Percentiles rank a stretch among this genome's conserved stretches.
Evolutionary conservation across 768 basidiomycete species (phyloP).

Genomic region (Chiua virens): DNA sequence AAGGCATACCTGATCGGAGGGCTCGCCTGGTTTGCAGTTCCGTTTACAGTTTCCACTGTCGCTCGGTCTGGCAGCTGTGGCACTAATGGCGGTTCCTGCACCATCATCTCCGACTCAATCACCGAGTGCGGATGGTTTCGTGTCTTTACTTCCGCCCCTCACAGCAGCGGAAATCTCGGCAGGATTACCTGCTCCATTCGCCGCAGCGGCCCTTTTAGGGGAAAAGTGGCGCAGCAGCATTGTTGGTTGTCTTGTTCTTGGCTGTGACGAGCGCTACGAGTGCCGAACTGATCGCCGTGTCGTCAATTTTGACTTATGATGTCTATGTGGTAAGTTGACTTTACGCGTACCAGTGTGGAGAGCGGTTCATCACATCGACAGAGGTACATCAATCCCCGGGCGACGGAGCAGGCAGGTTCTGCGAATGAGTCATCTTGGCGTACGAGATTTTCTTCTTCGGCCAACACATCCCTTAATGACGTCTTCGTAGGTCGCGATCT

Average conservation of each 20-base stretch:
- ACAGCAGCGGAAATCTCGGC: conserved; percentile 71
- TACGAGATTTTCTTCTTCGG: conserved; percentile 24
- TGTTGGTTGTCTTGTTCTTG: conserved; percentile 82
- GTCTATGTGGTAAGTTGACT: conserved; percentile 63
- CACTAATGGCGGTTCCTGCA: conserved; percentile 52
- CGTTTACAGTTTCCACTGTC: conserved; percentile 85
- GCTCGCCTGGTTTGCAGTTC: conserved; percentile 89
- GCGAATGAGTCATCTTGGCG: conserved; percentile 66
- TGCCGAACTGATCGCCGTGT: conserved; percentile 91
- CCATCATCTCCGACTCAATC: conserved; percentile 25
- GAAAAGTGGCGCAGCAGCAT: conserved; percentile 71
- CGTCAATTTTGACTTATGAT: conserved; percentile 80
- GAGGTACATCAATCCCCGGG: conserved; percentile 79
- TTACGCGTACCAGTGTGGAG: background rate
- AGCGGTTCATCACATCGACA: conserved; percentile 17
- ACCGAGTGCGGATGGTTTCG: conserved; percentile 53
- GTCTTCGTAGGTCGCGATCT: conserved; percentile 54
- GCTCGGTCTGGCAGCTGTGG: conserved; percentile 85
- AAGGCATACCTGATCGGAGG: conserved; percentile 92
- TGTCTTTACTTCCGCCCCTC: conserved; percentile 42
- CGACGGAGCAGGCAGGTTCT: conserved; percentile 75
- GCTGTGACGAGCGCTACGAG: conserved; percentile 84
- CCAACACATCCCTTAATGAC: background rate
- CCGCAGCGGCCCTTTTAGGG: conserved; percentile 82
- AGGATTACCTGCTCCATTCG: conserved; percentile 85